Conservation (phyloP, 179 eudicot species). For the Monotropa hypopitys region DNA sequence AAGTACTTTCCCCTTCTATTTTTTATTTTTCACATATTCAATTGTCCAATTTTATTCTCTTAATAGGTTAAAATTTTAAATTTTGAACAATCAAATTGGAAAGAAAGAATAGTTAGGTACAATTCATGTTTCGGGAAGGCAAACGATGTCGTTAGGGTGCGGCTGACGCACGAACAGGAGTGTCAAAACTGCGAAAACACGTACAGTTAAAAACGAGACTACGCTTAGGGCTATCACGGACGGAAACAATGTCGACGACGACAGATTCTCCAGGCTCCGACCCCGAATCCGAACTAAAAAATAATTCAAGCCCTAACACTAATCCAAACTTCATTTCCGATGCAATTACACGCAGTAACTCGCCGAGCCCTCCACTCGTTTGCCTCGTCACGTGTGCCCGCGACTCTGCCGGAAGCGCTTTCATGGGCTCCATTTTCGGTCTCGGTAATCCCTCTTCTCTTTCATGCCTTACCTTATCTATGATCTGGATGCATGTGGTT, state of each 20-base stretch:
- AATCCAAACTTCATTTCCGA: conserved; percentile 10
- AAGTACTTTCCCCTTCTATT: too few relatives aligned
- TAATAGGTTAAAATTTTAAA: too few relatives aligned
- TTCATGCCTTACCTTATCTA: not conserved
- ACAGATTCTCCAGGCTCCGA: conserved; percentile 24
- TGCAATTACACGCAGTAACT: conserved; percentile 8
- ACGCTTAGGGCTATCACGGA: not conserved
- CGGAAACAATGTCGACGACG: conserved; percentile 15
- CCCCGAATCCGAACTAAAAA: conserved; percentile 23
- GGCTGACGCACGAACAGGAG: too few relatives aligned
- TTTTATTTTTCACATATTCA: too few relatives aligned
- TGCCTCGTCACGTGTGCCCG: conserved; percentile 56
- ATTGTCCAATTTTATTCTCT: too few relatives aligned
- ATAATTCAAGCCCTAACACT: conserved; percentile 17
- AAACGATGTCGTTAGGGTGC: too few relatives aligned
- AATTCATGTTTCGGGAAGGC: too few relatives aligned
- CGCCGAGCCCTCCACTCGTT: conserved; percentile 31
- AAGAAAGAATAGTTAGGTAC: too few relatives aligned
- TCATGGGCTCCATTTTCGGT: conserved; percentile 79
- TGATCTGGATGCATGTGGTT: not conserved
- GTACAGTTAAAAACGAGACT: too few relatives aligned
- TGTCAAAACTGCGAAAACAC: too few relatives aligned
- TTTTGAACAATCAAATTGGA: too few relatives aligned
- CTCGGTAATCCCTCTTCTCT: conserved; percentile 34
- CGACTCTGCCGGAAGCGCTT: conserved; percentile 62